Conservation (phyloP, 352 stramenopile genomes). For the Pythium graminicola region DNA sequence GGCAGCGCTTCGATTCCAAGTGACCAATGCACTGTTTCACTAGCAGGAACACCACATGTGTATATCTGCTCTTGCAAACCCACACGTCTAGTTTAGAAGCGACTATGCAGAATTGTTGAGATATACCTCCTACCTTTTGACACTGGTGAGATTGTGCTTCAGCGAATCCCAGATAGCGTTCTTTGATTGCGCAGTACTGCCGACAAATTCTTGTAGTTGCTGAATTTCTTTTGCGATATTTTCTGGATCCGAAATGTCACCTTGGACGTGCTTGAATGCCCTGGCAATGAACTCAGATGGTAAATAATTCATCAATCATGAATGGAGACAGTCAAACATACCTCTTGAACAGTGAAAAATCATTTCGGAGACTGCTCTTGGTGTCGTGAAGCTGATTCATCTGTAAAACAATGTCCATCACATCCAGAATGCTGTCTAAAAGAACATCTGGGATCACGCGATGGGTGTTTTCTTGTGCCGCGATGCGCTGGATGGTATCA, state of each 20-base stretch:
- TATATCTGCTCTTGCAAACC: slow-evolving; percentile 31
- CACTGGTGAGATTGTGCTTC: slow-evolving; percentile 53
- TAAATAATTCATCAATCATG: not conserved
- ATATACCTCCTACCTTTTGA: slow-evolving; percentile 50
- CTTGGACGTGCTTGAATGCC: slow-evolving; percentile 43
- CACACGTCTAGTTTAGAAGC: not conserved
- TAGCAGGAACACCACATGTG: slow-evolving; percentile 53
- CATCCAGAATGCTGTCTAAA: slow-evolving; percentile 46
- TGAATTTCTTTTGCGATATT: slow-evolving; percentile 47
- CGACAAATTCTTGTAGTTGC: slow-evolving; percentile 58
- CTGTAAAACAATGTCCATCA: slow-evolving; percentile 58
- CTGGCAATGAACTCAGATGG: slow-evolving; percentile 15
- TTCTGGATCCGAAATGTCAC: slow-evolving; percentile 31
- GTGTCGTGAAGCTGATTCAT: slow-evolving; percentile 61
- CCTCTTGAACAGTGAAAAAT: slow-evolving; percentile 73
- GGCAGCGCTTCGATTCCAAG: slow-evolving; percentile 33
- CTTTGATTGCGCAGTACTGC: slow-evolving; percentile 44
- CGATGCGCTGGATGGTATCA: slow-evolving; percentile 65
- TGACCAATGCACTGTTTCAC: slow-evolving; percentile 42
- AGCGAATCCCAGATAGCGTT: slow-evolving; percentile 55
- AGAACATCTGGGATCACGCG: slow-evolving; percentile 55
- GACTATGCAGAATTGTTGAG: too few species aligned
- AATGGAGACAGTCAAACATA: slow-evolving; percentile 11
- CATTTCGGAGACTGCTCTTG: slow-evolving; percentile 63
- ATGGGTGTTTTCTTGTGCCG: slow-evolving; percentile 57